Conservation (phyloP, 2,329 filamentous ascomycete genomes). For the Pestalotiopsis sp. region DNA sequence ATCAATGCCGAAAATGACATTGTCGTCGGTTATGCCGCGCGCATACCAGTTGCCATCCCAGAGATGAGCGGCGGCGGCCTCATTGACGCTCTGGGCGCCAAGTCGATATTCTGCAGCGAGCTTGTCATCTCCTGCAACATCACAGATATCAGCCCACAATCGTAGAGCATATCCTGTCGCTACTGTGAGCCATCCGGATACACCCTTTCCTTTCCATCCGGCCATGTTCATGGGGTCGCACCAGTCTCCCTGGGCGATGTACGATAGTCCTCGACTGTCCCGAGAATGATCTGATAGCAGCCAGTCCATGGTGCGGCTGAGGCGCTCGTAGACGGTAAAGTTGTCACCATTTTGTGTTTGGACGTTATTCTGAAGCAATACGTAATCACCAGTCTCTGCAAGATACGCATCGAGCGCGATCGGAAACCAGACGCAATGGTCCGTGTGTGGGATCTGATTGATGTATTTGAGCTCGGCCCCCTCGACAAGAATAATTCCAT, state of each 20-base stretch:
- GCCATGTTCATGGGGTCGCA: conserved; percentile 67
- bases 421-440: conserved; percentile 62
- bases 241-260: conserved; percentile 62
- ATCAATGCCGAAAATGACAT: conserved; percentile 53
- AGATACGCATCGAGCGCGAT: conserved; percentile 58
- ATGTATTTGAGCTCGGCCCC: conserved; percentile 62
- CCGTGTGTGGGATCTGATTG: conserved; percentile 63
- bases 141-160: conserved; percentile 56
- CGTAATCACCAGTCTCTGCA: conserved; percentile 56
- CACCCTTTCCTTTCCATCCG: conserved; percentile 58
- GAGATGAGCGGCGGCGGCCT: conserved; percentile 51
- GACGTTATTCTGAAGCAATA: conserved; percentile 47
- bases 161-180: conserved; percentile 56
- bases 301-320: conserved; percentile 61
- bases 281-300: conserved; percentile 44
- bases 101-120: conserved; percentile 46
- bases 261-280: conserved; percentile 56
- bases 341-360: conserved; percentile 43
- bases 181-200: conserved; percentile 61
- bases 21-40: conserved; percentile 60
- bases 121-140: conserved; percentile 41
- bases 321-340: conserved; percentile 55
- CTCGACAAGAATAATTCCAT: conserved; percentile 55
- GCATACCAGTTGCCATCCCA: conserved; percentile 62
- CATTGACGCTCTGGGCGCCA: conserved; percentile 49